Conservation (phyloP, 805 yeast species). For the Cyberlindnera xishuangbannaensis region DNA sequence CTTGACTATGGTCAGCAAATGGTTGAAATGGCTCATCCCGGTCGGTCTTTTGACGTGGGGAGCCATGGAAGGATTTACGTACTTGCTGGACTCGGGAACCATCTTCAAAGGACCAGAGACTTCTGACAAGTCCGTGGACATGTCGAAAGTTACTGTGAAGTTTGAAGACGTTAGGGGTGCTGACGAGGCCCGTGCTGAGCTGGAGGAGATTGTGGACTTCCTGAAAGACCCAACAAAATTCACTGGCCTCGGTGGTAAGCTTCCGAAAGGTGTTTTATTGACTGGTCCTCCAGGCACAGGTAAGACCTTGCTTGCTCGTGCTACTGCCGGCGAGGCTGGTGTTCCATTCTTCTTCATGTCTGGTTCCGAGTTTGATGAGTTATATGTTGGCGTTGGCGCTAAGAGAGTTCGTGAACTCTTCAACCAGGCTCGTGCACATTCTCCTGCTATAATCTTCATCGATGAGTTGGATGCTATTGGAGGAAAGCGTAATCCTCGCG, state of each 20-base stretch:
- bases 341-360: slow-evolving; percentile 98
- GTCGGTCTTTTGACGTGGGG: slow-evolving; percentile 77
- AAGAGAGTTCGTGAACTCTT: slow-evolving; percentile 94
- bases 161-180: slow-evolving; percentile 95
- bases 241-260: slow-evolving; percentile 94
- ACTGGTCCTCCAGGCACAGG: slow-evolving; percentile 99
- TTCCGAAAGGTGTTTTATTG: slow-evolving; percentile 93
- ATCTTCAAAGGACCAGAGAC: slow-evolving; percentile 69
- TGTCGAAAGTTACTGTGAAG: slow-evolving; percentile 76
- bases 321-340: slow-evolving; percentile 99
- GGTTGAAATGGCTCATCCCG: slow-evolving; percentile 86
- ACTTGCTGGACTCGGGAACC: slow-evolving; percentile 76
- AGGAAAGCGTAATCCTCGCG: slow-evolving; percentile 94
- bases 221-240: slow-evolving; percentile 93
- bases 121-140: slow-evolving; percentile 76
- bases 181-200: slow-evolving; percentile 96
- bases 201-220: slow-evolving; percentile 97
- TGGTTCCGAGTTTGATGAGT: slow-evolving; percentile 96
- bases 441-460: slow-evolving; percentile 95
- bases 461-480: slow-evolving; percentile 99
- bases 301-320: slow-evolving; percentile 92
- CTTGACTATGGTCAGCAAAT: slow-evolving; percentile 68
- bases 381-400: slow-evolving; percentile 99
- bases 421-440: slow-evolving; percentile 85
- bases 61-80: slow-evolving; percentile 69